Evolutionary conservation across 805 yeast genomes (phyloP).

Genomic region (Cyberlindnera mycetangii): DNA sequence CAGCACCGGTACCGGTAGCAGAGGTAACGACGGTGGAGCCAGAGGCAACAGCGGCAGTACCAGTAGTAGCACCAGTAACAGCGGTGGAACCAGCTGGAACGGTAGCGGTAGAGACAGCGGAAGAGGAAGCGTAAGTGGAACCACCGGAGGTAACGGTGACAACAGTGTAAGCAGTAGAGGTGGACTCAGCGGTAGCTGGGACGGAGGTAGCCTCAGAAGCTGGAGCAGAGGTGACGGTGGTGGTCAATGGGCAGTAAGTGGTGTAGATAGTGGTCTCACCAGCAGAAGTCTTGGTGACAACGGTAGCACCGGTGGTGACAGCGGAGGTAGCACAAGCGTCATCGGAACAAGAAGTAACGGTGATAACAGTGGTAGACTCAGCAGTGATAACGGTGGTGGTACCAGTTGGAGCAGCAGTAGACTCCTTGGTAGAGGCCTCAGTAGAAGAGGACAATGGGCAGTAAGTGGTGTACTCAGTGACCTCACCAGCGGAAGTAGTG

Average conservation of each 20-base stretch:
- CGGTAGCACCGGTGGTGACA: constrained; percentile 21
- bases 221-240: constrained; percentile 16
- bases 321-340: constrained; percentile 6
- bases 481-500: constrained; percentile 28
- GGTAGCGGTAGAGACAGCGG: constrained; percentile 6
- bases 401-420: constrained; percentile 13
- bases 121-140: constrained; percentile 2
- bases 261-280: constrained; percentile 14
- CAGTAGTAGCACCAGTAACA: not conserved
- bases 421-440: not conserved
- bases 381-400: constrained; percentile 30
- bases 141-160: constrained; percentile 11
- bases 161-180: constrained; percentile 2
- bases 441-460: constrained; percentile 15
- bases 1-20: constrained; percentile 3
- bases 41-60: constrained; percentile 4
- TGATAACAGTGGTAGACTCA: constrained; percentile 26
- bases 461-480: constrained; percentile 24
- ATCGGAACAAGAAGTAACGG: constrained; percentile 14
- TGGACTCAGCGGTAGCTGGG: not conserved
- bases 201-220: constrained; percentile 4
- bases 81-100: constrained; percentile 8
- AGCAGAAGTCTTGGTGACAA: constrained; percentile 21
- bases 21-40: constrained; percentile 3
- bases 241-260: constrained; percentile 22